A percentile compares a stretch with the other conserved stretches of the same genome.
phyloP scores from a whole-genome alignment of 805 yeast species.

The Yarrowia divulgata region DNA sequence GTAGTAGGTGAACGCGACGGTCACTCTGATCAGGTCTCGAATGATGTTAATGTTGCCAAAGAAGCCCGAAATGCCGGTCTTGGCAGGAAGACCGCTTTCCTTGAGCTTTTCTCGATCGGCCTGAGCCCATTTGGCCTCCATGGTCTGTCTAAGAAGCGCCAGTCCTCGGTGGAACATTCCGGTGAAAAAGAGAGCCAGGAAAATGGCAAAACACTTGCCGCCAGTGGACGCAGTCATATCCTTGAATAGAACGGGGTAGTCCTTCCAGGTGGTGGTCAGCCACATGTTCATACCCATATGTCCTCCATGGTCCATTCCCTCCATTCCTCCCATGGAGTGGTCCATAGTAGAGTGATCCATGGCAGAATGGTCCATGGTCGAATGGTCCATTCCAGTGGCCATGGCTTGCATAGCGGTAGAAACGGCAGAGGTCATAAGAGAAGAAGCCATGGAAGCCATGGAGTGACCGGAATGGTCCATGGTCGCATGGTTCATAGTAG shows the following conservation, averaged over 20 bases:
- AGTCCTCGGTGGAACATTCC: constrained; percentile 38
- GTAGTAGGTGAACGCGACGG: constrained; percentile 30
- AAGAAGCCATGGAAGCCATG: constrained; percentile 32
- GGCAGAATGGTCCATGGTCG: constrained; percentile 30
- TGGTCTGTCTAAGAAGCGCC: constrained; percentile 32
- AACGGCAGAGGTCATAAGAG: constrained; percentile 3
- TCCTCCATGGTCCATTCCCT: constrained; percentile 29
- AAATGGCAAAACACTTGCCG: constrained; percentile 35
- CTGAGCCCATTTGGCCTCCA: constrained; percentile 38
- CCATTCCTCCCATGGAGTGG: constrained; percentile 41
- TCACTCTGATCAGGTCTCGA: constrained; percentile 11
- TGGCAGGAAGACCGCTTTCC: constrained; percentile 6
- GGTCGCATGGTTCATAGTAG: constrained; percentile 27
- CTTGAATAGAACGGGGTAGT: constrained; percentile 35
- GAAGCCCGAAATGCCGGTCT: constrained; percentile 24
- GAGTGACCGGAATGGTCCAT: constrained; percentile 33
- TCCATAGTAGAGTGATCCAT: constrained; percentile 41
- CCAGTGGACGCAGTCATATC: constrained; percentile 34
- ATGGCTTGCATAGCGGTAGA: constrained; percentile 18
- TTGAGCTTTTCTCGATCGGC: constrained; percentile 5
- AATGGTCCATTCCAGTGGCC: background rate
- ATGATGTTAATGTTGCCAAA: constrained; percentile 4
- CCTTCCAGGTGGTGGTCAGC: constrained; percentile 31
- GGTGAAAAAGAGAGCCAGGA: constrained; percentile 33
- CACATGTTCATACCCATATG: constrained; percentile 39